A percentile compares a stretch with the other conserved stretches of the same genome.
These are phyloP conservation scores for Psilocybe cubensis DNA, from an alignment of 768 basidiomycete genomes.

Conservation along the genomic window DNA sequence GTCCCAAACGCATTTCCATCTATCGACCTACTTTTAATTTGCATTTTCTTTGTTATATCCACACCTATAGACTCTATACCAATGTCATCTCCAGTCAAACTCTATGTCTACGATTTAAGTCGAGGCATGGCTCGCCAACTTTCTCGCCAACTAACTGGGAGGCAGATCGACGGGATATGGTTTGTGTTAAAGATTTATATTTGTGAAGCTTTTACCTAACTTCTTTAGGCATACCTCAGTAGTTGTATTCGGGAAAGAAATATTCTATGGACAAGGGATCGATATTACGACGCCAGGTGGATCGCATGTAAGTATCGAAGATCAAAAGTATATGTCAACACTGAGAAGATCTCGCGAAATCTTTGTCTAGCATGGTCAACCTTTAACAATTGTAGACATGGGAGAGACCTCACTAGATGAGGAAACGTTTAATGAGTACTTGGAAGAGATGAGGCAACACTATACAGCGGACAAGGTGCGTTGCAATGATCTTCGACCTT, in stretches of 20 bases:
- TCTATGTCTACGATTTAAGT: conserved; percentile 93
- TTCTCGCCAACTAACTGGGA: conserved; percentile 81
- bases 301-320: conserved; percentile 70
- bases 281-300: conserved; percentile 68
- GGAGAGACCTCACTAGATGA: conserved; percentile 84
- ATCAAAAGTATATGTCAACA: background rate
- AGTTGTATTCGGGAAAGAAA: conserved; percentile 83
- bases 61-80: background rate
- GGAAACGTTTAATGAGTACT: conserved; percentile 84
- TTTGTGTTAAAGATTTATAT: conserved; percentile 30
- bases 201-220: background rate
- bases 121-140: conserved; percentile 82
- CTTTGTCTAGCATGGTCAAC: conserved; percentile 66
- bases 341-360: background rate
- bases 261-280: conserved; percentile 93
- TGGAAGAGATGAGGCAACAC: conserved; percentile 71
- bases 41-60: no score
- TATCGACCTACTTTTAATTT: no score
- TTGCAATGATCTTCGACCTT: no score
- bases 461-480: conserved; percentile 91
- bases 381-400: conserved; percentile 71
- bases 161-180: conserved; percentile 95
- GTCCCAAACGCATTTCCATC: no score
- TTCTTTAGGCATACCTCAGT: conserved; percentile 82
- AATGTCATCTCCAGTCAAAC: conserved; percentile 55